These are phyloP conservation scores for Sordariomycetes sp. DNA, from an alignment of 2,329 filamentous ascomycete genomes.

Conservation along the genomic window DNA sequence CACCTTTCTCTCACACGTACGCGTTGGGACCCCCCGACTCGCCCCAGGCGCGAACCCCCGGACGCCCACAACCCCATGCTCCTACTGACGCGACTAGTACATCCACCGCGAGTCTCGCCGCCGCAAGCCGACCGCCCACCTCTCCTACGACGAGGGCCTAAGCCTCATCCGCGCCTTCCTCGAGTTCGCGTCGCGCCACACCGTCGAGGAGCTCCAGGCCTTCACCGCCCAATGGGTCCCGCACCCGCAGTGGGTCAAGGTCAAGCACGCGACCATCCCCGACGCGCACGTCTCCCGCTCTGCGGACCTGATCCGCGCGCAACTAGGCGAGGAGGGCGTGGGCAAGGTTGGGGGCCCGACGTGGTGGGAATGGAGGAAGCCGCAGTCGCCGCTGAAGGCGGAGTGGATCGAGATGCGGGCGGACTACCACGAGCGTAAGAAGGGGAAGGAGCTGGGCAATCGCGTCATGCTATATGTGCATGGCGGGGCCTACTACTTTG, in stretches of 20 bases:
- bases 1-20: conserved; percentile 76
- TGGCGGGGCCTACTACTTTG: conserved; percentile 91
- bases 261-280: conserved; percentile 55
- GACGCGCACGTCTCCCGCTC: conserved; percentile 49
- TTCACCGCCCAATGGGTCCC: conserved; percentile 92
- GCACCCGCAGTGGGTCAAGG: conserved; percentile 74
- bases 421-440: conserved; percentile 62
- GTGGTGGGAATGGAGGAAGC: conserved; percentile 83
- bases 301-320: conserved; percentile 52
- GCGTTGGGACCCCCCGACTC: conserved; percentile 7
- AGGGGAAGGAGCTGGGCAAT: conserved; percentile 33
- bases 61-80: neutral
- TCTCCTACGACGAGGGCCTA: conserved; percentile 89
- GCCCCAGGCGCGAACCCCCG: neutral
- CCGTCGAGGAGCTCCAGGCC: conserved; percentile 82
- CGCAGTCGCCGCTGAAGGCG: conserved; percentile 52
- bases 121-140: conserved; percentile 74
- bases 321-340: conserved; percentile 68
- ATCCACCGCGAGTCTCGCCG: conserved; percentile 63
- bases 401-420: conserved; percentile 96
- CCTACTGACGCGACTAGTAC: conserved; percentile 39
- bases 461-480: conserved; percentile 90
- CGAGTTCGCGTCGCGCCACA: conserved; percentile 71
- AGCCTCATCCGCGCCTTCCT: conserved; percentile 80
- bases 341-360: conserved; percentile 64